These are phyloP conservation scores for Diutina ranongensis DNA, from an alignment of 1,139 yeast species.

Conservation along the genomic window DNA sequence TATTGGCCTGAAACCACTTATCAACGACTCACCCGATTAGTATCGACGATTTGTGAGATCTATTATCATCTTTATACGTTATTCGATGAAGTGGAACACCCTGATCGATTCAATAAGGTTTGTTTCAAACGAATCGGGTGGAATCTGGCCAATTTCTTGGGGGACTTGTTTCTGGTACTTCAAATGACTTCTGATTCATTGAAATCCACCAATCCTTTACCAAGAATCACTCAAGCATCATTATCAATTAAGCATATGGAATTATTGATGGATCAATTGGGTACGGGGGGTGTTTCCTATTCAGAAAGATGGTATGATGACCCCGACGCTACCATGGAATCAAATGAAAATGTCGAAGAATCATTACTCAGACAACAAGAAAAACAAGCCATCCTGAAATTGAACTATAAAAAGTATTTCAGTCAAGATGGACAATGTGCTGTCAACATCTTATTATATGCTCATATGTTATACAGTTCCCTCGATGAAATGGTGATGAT, in stretches of 20 bases:
- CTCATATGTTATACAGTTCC: constrained; percentile 22
- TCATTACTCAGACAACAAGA: neutral
- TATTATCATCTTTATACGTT: constrained; percentile 17
- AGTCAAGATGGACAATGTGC: constrained; percentile 24
- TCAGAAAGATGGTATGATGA: constrained; percentile 18
- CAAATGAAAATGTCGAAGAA: constrained; percentile 3
- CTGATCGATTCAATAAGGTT: constrained; percentile 19
- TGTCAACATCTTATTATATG: constrained; percentile 19
- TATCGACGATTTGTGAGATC: constrained; percentile 20
- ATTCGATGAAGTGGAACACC: constrained; percentile 19
- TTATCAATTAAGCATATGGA: constrained; percentile 23
- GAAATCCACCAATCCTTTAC: constrained; percentile 17
- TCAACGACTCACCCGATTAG: constrained; percentile 14
- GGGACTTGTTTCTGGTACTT: constrained; percentile 21
- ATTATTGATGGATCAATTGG: constrained; percentile 21
- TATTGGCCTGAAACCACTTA: constrained; percentile 26
- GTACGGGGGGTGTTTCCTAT: constrained; percentile 15
- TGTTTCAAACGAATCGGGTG: constrained; percentile 22
- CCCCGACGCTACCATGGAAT: constrained; percentile 6
- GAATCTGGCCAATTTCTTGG: constrained; percentile 19
- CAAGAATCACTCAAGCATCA: constrained; percentile 24
- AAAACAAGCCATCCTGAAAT: constrained; percentile 9
- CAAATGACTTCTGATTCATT: constrained; percentile 26
- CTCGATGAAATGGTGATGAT: constrained; percentile 22
- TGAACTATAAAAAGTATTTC: constrained; percentile 20